Evolutionary conservation across 2,329 filamentous ascomycete species (phyloP).

Genomic region (Epichloe sylvatica): DNA sequence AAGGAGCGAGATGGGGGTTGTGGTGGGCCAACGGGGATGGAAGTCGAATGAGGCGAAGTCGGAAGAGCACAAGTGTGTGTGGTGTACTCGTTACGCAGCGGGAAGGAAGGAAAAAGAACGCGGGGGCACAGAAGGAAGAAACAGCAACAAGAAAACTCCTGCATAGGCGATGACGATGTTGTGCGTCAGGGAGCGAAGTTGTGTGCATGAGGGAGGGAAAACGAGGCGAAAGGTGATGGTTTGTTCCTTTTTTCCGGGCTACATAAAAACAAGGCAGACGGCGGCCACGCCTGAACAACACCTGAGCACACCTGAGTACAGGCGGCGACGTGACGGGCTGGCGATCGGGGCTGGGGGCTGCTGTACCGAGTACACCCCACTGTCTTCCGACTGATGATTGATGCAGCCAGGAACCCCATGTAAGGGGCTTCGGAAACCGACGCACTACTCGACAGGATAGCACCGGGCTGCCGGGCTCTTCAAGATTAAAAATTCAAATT

Average conservation of each 20-base stretch:
- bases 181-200: not conserved
- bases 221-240: not conserved
- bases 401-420: not conserved
- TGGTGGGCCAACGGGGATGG: not conserved
- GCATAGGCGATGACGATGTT: not conserved
- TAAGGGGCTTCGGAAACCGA: not conserved
- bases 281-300: not conserved
- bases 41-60: not conserved
- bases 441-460: not conserved
- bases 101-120: constrained; percentile 1
- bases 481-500: no score
- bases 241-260: constrained; percentile 3
- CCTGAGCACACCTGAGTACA: not conserved
- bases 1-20: not conserved
- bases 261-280: not conserved
- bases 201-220: not conserved
- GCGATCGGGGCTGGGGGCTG: no score
- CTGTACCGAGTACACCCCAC: no score
- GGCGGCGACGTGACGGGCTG: not conserved
- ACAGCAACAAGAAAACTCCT: not conserved
- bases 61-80: not conserved
- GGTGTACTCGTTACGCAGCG: not conserved
- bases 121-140: not conserved
- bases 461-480: no score
- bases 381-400: no score